Evolutionary conservation across 257 asterid species (phyloP).

Genomic region (Marsdenia floribunda): DNA sequence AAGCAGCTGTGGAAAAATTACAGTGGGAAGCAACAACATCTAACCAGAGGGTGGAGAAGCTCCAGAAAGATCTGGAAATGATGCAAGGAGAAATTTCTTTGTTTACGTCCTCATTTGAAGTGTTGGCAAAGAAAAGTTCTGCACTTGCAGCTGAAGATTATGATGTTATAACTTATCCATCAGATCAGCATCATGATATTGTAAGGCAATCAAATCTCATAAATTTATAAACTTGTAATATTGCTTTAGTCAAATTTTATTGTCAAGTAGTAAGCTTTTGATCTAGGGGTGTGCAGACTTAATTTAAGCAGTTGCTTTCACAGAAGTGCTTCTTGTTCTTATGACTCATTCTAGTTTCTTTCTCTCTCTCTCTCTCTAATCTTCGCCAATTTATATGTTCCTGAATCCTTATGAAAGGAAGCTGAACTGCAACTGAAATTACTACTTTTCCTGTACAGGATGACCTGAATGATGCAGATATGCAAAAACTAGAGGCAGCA

Average conservation of each 20-base stretch:
- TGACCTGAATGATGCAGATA: constrained; percentile 36
- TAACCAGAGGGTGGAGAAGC: constrained; percentile 61
- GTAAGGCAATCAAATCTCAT: constrained; percentile 40
- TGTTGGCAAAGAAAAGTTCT: constrained; percentile 43
- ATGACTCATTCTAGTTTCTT: not conserved
- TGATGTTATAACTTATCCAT: constrained; percentile 35
- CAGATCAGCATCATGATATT: constrained; percentile 36
- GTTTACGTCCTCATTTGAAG: constrained; percentile 58
- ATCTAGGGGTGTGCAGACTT: not conserved
- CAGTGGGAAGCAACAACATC: constrained; percentile 88
- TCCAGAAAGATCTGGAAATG: constrained; percentile 62
- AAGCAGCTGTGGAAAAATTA: constrained; percentile 88
- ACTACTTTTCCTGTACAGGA: constrained; percentile 42
- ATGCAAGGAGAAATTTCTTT: constrained; percentile 61
- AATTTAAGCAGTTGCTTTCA: not conserved
- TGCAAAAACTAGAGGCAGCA: constrained; percentile 66
- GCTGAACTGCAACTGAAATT: not conserved
- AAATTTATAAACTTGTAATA: too few species aligned
- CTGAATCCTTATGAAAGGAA: not conserved
- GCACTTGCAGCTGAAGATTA: constrained; percentile 35
- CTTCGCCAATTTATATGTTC: not conserved
- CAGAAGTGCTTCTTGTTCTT: not conserved
- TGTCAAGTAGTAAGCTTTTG: not conserved
- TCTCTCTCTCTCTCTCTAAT: not conserved
- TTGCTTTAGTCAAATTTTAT: not conserved